Base-by-base conservation (phyloP, 2,329 filamentous ascomycete species). In the Penicillium corylophilum region DNA sequence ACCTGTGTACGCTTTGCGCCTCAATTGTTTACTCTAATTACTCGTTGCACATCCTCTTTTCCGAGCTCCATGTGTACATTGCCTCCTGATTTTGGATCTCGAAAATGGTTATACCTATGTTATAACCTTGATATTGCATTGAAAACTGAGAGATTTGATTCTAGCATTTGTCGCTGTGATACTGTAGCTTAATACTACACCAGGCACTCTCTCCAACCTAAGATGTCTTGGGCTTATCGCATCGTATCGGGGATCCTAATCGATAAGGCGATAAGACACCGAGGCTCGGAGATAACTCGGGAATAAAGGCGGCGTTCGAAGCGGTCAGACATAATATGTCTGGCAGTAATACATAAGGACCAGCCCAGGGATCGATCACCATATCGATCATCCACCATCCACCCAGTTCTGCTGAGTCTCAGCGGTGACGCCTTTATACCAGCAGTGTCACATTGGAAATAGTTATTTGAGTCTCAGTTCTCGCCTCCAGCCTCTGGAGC, bases 281-380 rank as follows among this genome's bases (percentile, higher is more conserved):
- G 12, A 28, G 26, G 12, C 26, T 9, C 26, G 26, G 26, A 28
- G 26, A 28, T 28, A 28, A 28, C 9, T 28, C 26, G 26, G 26
- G 26, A 1, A 8, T 10, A 10, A 10, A 28, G 26, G 26, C 26
- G 26, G 26, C 12, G 26, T 28, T 10, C 7, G 9, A 28, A 28
- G 26, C 26, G 26, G 26, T 28, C 9, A 10, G 9, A 10, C 26
- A 5, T 28, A 3, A 9, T 10, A 53, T 60, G 43, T 49, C 56
- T 16, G 57, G 59, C 60, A 63, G 47, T 55, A 63, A 54, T 44
- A 28, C 26, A 28, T 28, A 45, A 46, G 29, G 38, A 44, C 42
- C 43, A 46, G 53, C 59, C 51, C 61, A 61, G 59, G 55, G 56
- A 54, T 58, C 60, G 58, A 54, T 58, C 60, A 56, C 53, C 59